Evolutionary conservation across 441 rosid genomes (phyloP), one percentile per base, ranked within the genome.

Genomic region (Macaranga tanarius): DNA sequence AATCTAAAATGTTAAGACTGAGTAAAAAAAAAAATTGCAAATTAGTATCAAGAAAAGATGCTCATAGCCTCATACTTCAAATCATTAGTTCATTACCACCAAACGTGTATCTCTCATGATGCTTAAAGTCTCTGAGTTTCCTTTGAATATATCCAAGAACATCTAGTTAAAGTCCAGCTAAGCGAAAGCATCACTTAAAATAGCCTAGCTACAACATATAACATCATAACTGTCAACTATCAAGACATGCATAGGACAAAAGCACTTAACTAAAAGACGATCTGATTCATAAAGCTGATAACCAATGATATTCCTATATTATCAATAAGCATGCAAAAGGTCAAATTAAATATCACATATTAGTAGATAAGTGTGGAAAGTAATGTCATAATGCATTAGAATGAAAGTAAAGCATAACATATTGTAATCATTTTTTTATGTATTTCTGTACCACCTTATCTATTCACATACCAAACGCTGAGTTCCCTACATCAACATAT

Each of bases 401-500:
- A 67, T 48, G 65, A 67, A 34, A 20, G 16, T 7, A 34, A 72
- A 64, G 60, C 50, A 50, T 23, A 38, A 42, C 74, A 77, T 73
- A 80, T 76, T 75, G 79, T 73, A 82, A 76, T 78, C 51, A 47
- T 54, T 76, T 76, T 84, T 76, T 84, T 74, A 82, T 82, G 85
- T 84, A 85, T 88, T 83, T 81, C 81, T 84, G 78, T 86, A 83
- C 86, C 87, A 79, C 81, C 82, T 84, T 87, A 83, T 86, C 82
- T 88, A 95, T 88, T 87, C 88, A 88, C 90, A 85, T 68, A 81
- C 81, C 84, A 86, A 77, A 77, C 64, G 69, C 20, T n/a, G 73
- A 84, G 87, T 78, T 79, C 82, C 82, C 89, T 87, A 89, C 88
- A 89, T 82, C 81, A 86, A 82, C 82, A 79, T 74, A 85, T 77